A percentile compares a stretch with the other conserved stretches of the same genome.
phyloP scores from a whole-genome alignment of 495 filamentous ascomycete species.

The Neurospora africana region DNA sequence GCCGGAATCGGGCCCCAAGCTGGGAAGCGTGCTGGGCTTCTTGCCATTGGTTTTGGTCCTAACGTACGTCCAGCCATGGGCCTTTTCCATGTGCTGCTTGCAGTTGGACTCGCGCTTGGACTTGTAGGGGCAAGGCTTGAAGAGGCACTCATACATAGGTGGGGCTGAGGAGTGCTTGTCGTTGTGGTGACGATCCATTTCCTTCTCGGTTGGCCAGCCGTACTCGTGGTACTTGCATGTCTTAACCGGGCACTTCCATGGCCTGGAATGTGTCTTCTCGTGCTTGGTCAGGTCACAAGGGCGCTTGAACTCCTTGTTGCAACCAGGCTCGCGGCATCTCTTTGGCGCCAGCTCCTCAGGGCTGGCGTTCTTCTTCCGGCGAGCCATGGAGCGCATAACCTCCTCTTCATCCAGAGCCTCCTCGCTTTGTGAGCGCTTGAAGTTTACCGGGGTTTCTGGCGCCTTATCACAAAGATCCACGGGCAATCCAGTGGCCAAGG shows the following conservation, averaged over 20 bases:
- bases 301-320: constrained; percentile 84
- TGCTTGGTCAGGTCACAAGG: constrained; percentile 92
- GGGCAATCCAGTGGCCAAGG: constrained; percentile 51
- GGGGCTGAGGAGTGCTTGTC: constrained; percentile 85
- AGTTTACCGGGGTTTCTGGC: constrained; percentile 27
- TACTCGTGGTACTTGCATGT: constrained; percentile 77
- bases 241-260: constrained; percentile 76
- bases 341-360: constrained; percentile 67
- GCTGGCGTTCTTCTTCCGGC: constrained; percentile 66
- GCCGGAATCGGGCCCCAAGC: constrained; percentile 18
- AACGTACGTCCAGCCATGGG: constrained; percentile 80
- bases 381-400: constrained; percentile 77
- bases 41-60: constrained; percentile 81
- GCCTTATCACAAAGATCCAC: constrained; percentile 39
- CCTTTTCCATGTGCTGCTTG: constrained; percentile 99
- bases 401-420: constrained; percentile 59
- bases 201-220: constrained; percentile 96
- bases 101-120: constrained; percentile 96
- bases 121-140: constrained; percentile 76
- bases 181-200: constrained; percentile 87
- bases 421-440: constrained; percentile 55
- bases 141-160: constrained; percentile 70
- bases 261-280: constrained; percentile 91
- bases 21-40: constrained; percentile 24
- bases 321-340: constrained; percentile 52